Base-by-base conservation (phyloP, 331 rosid genomes). In the Stylosanthes scabra region DNA sequence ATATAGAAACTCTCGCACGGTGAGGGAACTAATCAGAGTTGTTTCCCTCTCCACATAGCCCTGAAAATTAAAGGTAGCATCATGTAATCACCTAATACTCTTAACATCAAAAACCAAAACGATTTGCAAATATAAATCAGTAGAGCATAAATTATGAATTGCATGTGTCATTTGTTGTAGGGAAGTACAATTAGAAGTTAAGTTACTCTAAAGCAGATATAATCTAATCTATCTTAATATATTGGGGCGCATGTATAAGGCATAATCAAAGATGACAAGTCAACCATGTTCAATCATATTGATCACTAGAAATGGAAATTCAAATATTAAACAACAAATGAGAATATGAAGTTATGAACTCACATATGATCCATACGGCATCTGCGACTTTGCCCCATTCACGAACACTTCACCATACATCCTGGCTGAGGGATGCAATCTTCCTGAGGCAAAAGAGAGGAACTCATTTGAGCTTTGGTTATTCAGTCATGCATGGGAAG, bases 21-120 rank as follows among this genome's bases (percentile, higher is more conserved):
- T 95, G 64, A 95, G 97, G 66, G 99, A 90, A 71, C 99, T 97
- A 68, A 95, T 95, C 74, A 95, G 85, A 83, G 90, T 80, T 31
- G 91, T 88, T 74, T 91, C 93, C 82, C 96, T 90, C 84, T 88
- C 96, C 20, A 95, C 99, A 63, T 88, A 95, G 61, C 99, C 99
- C 99, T 95, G 80, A 57, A 81, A 84, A 50, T 66, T 12, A 61
- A 57, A 57, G 12, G 40, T 68, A 68, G 46, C 46, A 42, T 54
- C 13, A 13, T 10, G 10, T 50, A 67, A 37, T 63, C 63, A 50
- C 13, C 31, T 5, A 3, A 31, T 34, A 41, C 47, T 16, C 29
- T 71, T 50, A 78, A 74, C 61, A 9, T 54, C 14, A 58, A 49
- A 64, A 49, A 16, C 58, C 69, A 45, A 31, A 71, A 54, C 34